Conservation (phyloP, 2,329 filamentous ascomycete species). For the Exophiala dermatitidis region DNA sequence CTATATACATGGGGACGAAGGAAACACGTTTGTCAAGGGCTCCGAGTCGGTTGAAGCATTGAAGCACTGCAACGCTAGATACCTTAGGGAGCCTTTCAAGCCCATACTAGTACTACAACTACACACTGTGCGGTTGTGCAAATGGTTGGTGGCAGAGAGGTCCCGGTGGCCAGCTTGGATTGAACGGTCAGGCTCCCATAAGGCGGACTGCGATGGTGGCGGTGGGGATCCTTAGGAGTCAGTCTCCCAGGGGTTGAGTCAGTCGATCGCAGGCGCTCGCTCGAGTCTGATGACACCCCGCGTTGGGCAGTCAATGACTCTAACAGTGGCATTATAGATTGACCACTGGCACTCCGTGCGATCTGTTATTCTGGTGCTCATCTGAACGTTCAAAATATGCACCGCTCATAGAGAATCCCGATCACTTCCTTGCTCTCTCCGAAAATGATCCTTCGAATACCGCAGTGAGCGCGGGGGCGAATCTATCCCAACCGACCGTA, state of each 20-base stretch:
- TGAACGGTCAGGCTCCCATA: too few relatives aligned
- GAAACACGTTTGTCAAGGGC: too few relatives aligned
- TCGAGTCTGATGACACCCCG: background rate
- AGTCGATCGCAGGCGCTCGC: background rate
- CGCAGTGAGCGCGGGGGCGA: constrained; percentile 35
- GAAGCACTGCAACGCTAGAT: too few relatives aligned
- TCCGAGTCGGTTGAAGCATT: too few relatives aligned
- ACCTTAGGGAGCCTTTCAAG: too few relatives aligned
- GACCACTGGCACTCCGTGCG: background rate
- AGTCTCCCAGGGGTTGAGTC: too few relatives aligned
- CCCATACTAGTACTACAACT: too few relatives aligned
- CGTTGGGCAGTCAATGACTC: constrained; percentile 6
- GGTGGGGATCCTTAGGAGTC: too few relatives aligned
- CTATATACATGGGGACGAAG: too few relatives aligned
- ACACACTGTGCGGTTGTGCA: too few relatives aligned
- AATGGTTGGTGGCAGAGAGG: background rate
- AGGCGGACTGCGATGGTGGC: too few relatives aligned
- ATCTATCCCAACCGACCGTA: constrained; percentile 5
- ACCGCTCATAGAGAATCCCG: constrained; percentile 19
- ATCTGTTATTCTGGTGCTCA: background rate
- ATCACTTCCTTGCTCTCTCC: background rate
- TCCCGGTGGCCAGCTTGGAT: background rate
- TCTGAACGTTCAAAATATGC: constrained; percentile 1
- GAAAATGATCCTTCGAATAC: constrained; percentile 41
- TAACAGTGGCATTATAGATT: background rate